Conservation (phyloP, 495 filamentous ascomycete species). For the Venustampulla echinocandica region DNA sequence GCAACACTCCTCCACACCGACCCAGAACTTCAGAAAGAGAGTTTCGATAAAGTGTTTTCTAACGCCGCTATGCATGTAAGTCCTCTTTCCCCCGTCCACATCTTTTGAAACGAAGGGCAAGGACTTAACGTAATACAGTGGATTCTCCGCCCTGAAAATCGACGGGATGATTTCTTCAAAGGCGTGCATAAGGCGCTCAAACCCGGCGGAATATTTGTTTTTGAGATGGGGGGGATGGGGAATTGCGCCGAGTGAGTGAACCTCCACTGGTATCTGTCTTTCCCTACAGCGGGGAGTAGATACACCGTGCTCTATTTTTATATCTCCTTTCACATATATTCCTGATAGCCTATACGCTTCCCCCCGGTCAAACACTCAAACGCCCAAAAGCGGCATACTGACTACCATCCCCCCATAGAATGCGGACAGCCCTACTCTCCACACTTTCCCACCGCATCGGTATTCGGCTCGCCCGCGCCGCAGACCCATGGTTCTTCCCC, state of each 20-base stretch:
- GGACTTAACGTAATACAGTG: constrained; percentile 30
- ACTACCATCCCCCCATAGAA: constrained; percentile 8
- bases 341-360: too few relatives aligned
- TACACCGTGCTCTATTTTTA: too few relatives aligned
- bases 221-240: constrained; percentile 67
- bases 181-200: constrained; percentile 41
- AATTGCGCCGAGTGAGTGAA: constrained; percentile 59
- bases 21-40: constrained; percentile 19
- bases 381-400: too few relatives aligned
- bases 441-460: constrained; percentile 46
- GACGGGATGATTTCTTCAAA: constrained; percentile 31
- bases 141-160: constrained; percentile 46
- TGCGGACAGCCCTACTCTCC: constrained; percentile 47
- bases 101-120: not conserved
- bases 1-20: constrained; percentile 7
- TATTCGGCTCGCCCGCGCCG: constrained; percentile 36
- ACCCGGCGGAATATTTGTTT: constrained; percentile 52
- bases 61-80: constrained; percentile 61
- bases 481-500: constrained; percentile 68
- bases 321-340: too few relatives aligned
- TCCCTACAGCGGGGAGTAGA: not conserved
- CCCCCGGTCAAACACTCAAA: too few relatives aligned
- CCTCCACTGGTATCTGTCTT: too few relatives aligned
- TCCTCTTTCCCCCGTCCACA: not conserved
- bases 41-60: constrained; percentile 60